Percentiles rank a stretch among this genome's conserved stretches.
phyloP scores from a whole-genome alignment of 768 basidiomycete genomes.

The Russula virescens region DNA sequence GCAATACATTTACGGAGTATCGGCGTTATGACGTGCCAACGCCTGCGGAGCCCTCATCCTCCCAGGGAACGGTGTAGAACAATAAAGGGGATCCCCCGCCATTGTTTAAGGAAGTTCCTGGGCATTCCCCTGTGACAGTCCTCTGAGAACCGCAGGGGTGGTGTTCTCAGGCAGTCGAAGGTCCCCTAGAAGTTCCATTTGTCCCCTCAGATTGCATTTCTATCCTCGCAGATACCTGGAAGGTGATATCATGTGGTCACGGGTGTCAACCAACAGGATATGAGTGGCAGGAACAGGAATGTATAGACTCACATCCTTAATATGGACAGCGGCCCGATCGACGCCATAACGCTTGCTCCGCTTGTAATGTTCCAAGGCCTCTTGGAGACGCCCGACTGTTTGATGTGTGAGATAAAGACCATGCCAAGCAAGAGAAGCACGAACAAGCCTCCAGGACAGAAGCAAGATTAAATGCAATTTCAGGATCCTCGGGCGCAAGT shows the following conservation, averaged over 20 bases:
- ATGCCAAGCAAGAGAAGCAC: constrained; percentile 25
- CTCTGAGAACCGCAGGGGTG: not conserved
- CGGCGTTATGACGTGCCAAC: constrained; percentile 20
- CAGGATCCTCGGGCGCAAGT: constrained; percentile 84
- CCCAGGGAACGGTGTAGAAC: constrained; percentile 18
- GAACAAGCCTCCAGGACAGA: constrained; percentile 86
- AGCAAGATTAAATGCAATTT: constrained; percentile 87
- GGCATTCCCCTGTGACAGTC: not conserved
- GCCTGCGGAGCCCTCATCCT: constrained; percentile 9
- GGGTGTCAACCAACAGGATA: constrained; percentile 20
- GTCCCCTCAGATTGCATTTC: constrained; percentile 45
- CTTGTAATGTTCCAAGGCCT: constrained; percentile 77
- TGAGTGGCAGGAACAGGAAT: constrained; percentile 5
- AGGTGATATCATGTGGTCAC: constrained; percentile 19
- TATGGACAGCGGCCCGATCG: constrained; percentile 75
- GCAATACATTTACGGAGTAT: constrained; percentile 18
- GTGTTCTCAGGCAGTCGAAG: constrained; percentile 13
- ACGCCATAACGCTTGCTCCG: constrained; percentile 72
- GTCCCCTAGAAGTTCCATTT: constrained; percentile 24
- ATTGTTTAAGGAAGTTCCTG: constrained; percentile 14
- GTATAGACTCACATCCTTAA: constrained; percentile 59
- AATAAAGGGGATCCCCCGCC: constrained; percentile 19
- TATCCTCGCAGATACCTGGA: constrained; percentile 79
- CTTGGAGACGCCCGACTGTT: constrained; percentile 71
- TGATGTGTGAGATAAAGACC: constrained; percentile 3